Evolutionary conservation across 495 filamentous ascomycete genomes (phyloP), one percentile per base, ranked within the genome.

Genomic region (Xylaria grammica): DNA sequence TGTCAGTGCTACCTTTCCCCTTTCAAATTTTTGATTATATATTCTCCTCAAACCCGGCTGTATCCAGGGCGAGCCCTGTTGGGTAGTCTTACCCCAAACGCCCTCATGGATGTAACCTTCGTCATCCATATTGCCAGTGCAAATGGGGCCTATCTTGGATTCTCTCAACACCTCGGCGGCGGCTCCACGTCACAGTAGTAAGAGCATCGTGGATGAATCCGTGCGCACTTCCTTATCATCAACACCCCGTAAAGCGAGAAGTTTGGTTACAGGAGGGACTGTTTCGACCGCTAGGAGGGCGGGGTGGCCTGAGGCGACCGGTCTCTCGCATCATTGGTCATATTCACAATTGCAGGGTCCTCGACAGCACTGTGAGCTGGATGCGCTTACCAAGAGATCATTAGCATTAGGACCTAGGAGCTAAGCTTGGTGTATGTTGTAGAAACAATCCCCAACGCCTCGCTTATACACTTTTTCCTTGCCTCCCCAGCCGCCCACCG

Each of bases 391-490:
- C 62, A 49, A 49, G 15, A 27, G 34, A 64, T 49, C 52, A 15
- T 40, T 57, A 58, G 32, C 32, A 64, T 64, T 58, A 20, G 20
- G 22, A 58, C 32, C 32, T 57, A 30, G 32, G n/a, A 22, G 51
- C 60, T 55, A 52, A 24, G 15, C 45, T 48, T 57, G 52, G 51
- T 54, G 30, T 24, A 49, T 38, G 22, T 9, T 50, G 51, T 51
- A 42, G 30, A 64, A 58, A 58, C 20, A 51, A 40, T 19, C 71
- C 66, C 66, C 64, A 74, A 74, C 71, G 70, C 71, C 71, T 42
- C 60, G 71, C 69, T 69, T 46, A 65, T 72, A 62, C 69, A 71
- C 63, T 65, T 57, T 66, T 42, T 69, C 58, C 32, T 56, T 61
- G 55, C 36, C 48, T 51, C 24, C 32, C 45, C 22, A 48, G 44